Conservation (phyloP, 2,329 filamentous ascomycete genomes). For the Sporothrix mexicana region DNA sequence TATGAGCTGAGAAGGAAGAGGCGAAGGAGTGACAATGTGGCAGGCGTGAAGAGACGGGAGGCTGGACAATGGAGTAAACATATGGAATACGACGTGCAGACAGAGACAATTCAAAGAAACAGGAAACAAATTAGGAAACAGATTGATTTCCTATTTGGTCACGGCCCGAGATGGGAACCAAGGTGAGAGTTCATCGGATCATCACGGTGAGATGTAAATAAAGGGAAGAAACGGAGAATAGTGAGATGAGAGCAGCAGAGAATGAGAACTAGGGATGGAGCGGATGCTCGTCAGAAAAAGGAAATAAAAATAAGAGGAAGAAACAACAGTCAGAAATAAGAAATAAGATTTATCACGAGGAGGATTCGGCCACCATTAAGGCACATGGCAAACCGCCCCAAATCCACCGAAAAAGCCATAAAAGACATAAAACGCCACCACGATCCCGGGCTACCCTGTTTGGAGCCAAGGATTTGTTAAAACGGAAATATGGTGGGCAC, state of each 20-base stretch:
- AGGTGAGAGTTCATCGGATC: background rate
- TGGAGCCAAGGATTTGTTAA: background rate
- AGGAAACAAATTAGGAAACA: background rate
- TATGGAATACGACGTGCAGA: too few species aligned
- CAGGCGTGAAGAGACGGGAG: too few species aligned
- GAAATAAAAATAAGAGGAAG: too few species aligned
- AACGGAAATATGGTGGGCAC: background rate
- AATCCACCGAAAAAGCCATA: background rate
- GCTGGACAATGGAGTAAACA: too few species aligned
- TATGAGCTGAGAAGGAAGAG: too few species aligned
- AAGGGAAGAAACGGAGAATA: background rate
- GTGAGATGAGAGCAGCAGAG: too few species aligned
- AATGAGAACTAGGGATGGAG: too few species aligned
- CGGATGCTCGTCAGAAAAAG: too few species aligned
- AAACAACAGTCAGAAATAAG: background rate
- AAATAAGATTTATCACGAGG: background rate
- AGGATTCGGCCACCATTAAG: background rate
- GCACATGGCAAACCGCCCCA: background rate
- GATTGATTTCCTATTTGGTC: background rate
- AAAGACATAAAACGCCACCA: background rate
- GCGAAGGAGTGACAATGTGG: too few species aligned
- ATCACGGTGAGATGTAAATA: background rate
- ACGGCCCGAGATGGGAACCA: background rate
- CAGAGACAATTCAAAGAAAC: background rate
- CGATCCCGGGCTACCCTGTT: constrained; percentile 12